These are phyloP conservation scores for Aspergillus novofumigatus DNA, from an alignment of 2,329 filamentous ascomycete species.

Conservation along the genomic window DNA sequence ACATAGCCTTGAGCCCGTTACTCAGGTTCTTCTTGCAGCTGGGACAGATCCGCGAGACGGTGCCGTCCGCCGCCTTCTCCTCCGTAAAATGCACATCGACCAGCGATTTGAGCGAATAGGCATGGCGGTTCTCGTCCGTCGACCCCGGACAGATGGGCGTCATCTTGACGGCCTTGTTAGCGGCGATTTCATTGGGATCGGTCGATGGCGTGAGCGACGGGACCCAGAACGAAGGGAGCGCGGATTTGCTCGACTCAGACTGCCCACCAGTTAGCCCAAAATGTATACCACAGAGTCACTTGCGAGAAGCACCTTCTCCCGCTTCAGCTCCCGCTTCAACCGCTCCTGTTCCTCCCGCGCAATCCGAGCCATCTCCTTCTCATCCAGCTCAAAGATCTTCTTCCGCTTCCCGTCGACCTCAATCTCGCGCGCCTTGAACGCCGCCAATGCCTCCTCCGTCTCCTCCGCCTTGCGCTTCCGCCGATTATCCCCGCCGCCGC, in stretches of 20 bases:
- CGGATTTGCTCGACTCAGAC: conserved; percentile 57
- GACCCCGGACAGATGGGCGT: conserved; percentile 75
- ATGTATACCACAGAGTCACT: neutral
- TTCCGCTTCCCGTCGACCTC: conserved; percentile 53
- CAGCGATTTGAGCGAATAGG: conserved; percentile 72
- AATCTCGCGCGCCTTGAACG: conserved; percentile 39
- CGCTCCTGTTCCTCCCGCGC: conserved; percentile 66
- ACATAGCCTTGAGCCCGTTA: conserved; percentile 76
- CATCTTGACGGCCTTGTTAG: conserved; percentile 60
- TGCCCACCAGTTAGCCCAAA: conserved; percentile 13
- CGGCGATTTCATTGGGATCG: conserved; percentile 52
- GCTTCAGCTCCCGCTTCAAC: conserved; percentile 65
- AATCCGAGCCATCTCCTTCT: conserved; percentile 68
- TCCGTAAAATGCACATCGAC: conserved; percentile 73
- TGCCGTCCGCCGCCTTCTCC: conserved; percentile 54
- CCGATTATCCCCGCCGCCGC: conserved; percentile 12
- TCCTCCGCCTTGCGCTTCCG: conserved; percentile 29
- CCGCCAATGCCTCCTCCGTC: conserved; percentile 23
- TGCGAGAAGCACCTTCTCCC: conserved; percentile 59
- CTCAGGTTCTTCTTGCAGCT: conserved; percentile 78
- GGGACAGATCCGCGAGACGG: conserved; percentile 62
- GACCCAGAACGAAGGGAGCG: conserved; percentile 87
- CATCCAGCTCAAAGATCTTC: conserved; percentile 77
- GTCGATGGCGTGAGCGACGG: conserved; percentile 72
- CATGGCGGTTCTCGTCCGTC: conserved; percentile 60